Percentiles rank a stretch among this genome's conserved stretches.
These are phyloP conservation scores for Terfezia boudieri DNA, from an alignment of 495 filamentous ascomycete species.

Conservation along the genomic window DNA sequence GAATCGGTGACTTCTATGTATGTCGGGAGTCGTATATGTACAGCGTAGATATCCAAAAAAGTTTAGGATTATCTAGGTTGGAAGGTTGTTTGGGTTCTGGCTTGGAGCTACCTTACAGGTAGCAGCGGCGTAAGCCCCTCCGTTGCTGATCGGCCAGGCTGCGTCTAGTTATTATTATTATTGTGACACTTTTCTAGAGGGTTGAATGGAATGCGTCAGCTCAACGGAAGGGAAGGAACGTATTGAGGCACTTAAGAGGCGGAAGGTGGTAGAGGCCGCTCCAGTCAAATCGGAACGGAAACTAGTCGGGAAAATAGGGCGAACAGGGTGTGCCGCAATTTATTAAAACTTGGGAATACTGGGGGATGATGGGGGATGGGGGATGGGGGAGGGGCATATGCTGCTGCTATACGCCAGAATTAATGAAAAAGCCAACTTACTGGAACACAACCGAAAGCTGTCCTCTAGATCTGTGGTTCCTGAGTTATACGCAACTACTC, in stretches of 20 bases:
- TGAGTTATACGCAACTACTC: not conserved
- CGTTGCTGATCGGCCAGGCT: no score
- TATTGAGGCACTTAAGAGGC: not conserved
- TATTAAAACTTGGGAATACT: not conserved
- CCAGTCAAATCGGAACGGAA: not conserved
- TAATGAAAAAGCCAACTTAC: not conserved
- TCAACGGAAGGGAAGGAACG: not conserved
- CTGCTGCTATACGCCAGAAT: not conserved
- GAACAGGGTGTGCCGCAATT: no score
- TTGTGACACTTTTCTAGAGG: no score
- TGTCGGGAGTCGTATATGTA: not conserved
- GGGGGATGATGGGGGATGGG: conserved; percentile 16
- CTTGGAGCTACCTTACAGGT: not conserved
- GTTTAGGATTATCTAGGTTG: not conserved
- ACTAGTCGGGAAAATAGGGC: not conserved
- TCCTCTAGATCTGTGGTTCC: not conserved
- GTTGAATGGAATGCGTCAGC: not conserved
- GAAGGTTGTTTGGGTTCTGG: not conserved
- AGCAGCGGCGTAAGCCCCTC: not conserved
- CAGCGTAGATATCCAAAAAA: not conserved
- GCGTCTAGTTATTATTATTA: no score
- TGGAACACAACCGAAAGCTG: not conserved
- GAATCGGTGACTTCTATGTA: not conserved
- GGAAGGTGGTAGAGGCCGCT: not conserved
- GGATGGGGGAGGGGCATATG: conserved; percentile 4